These are phyloP conservation scores for Naganishia vishniacii DNA, from an alignment of 768 basidiomycete species.

Conservation along the genomic window DNA sequence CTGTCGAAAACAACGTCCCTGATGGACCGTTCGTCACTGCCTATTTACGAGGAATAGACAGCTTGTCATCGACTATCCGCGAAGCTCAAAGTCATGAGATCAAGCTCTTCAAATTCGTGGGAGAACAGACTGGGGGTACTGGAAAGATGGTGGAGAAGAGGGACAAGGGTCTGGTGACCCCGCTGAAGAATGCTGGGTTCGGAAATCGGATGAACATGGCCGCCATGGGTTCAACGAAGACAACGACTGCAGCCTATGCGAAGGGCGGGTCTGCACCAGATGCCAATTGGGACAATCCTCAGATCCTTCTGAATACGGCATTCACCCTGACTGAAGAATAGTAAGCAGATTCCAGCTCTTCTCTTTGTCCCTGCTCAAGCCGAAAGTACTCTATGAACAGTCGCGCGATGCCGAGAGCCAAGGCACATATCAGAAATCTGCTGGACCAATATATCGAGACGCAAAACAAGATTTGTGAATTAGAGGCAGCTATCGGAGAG, in stretches of 20 bases:
- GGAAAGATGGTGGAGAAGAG: slow-evolving; percentile 44
- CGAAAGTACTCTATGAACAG: slow-evolving; percentile 23
- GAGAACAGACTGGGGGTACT: slow-evolving; percentile 33
- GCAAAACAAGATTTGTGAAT: slow-evolving; percentile 34
- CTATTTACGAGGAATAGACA: slow-evolving; percentile 8
- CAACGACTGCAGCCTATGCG: neutral
- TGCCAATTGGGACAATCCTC: slow-evolving; percentile 32
- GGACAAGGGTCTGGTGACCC: slow-evolving; percentile 38
- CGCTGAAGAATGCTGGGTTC: slow-evolving; percentile 29
- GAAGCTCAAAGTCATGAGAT: slow-evolving; percentile 41
- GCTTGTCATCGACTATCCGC: slow-evolving; percentile 36
- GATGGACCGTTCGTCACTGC: slow-evolving; percentile 24
- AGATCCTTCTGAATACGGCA: slow-evolving; percentile 38
- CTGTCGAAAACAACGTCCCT: slow-evolving; percentile 11
- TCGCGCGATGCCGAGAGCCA: slow-evolving; percentile 45
- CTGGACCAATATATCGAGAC: slow-evolving; percentile 36
- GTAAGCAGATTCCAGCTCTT: slow-evolving; percentile 34
- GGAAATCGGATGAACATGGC: slow-evolving; percentile 9
- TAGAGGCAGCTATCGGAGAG: slow-evolving; percentile 40
- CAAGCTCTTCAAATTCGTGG: slow-evolving; percentile 44
- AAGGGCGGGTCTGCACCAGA: neutral
- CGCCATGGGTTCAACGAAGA: neutral
- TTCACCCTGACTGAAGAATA: slow-evolving; percentile 46
- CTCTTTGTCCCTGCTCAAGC: too few relatives aligned
- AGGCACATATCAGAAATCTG: slow-evolving; percentile 40